These are phyloP conservation scores for Citrus mangshanensis DNA, from an alignment of 345 rosid species.

Conservation along the genomic window DNA sequence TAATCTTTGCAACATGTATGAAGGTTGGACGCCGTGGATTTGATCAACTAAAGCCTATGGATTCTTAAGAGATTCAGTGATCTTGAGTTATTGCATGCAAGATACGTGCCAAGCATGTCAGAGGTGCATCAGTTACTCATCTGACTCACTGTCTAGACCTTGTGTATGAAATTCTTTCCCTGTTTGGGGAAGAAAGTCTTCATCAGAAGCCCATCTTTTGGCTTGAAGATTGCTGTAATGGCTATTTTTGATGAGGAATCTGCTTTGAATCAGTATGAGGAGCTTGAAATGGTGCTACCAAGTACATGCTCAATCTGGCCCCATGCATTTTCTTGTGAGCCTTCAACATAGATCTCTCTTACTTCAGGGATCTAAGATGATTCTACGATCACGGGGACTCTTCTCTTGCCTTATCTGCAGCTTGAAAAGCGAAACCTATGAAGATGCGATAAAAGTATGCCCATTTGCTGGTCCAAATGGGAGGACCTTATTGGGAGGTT, in stretches of 20 bases:
- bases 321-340: background rate
- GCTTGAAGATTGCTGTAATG: background rate
- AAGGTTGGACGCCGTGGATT: constrained; percentile 99
- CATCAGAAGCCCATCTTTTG: background rate
- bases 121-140: constrained; percentile 12
- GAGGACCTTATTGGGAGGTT: background rate
- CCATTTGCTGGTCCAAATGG: background rate
- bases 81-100: constrained; percentile 1
- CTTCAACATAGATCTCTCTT: background rate
- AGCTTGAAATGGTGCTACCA: background rate
- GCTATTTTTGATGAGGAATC: background rate
- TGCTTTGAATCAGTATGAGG: background rate
- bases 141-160: background rate
- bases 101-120: background rate
- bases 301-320: background rate
- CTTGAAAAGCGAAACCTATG: background rate
- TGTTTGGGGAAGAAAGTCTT: background rate
- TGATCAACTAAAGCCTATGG: constrained; percentile 27
- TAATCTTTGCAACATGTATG: constrained; percentile 97
- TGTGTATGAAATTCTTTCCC: background rate
- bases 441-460: background rate
- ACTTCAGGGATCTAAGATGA: background rate
- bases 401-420: background rate
- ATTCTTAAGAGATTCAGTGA: background rate
- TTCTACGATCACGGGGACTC: background rate